A percentile compares a stretch with the other conserved stretches of the same genome.
Conservation (phyloP, 805 yeast species). For the Myxozyma mucilagina region DNA sequence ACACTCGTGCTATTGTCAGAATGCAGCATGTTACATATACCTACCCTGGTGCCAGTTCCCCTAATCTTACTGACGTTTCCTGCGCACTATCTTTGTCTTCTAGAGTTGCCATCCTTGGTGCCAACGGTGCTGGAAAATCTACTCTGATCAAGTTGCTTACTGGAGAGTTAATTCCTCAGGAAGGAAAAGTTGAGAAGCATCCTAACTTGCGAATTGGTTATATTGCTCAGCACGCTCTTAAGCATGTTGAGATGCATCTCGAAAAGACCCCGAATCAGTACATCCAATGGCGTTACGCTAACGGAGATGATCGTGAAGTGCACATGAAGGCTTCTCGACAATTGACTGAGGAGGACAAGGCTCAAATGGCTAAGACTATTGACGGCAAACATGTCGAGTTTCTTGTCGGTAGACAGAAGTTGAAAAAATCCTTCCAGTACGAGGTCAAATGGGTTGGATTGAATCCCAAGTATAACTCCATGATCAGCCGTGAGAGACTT, state of each 20-base stretch:
- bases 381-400: conserved; percentile 88
- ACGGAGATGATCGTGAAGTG: conserved; percentile 98
- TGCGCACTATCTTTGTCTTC: conserved; percentile 94
- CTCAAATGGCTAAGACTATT: conserved; percentile 71
- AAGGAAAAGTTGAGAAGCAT: conserved; percentile 93
- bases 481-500: conserved; percentile 84
- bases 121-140: conserved; percentile 99
- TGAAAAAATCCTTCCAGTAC: conserved; percentile 94
- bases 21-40: conserved; percentile 81
- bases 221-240: conserved; percentile 97
- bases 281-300: conserved; percentile 96
- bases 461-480: conserved; percentile 86
- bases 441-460: conserved; percentile 89
- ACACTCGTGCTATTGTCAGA: conserved; percentile 89
- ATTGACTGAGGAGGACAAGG: conserved; percentile 74
- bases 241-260: conserved; percentile 94
- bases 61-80: conserved; percentile 75
- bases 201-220: conserved; percentile 97
- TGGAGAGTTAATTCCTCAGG: conserved; percentile 83
- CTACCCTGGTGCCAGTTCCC: conserved; percentile 87
- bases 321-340: conserved; percentile 89
- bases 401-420: conserved; percentile 93
- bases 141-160: conserved; percentile 91
- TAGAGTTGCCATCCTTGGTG: conserved; percentile 94
- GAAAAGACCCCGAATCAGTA: conserved; percentile 98